Evolutionary conservation across 2,329 filamentous ascomycete genomes (phyloP), one percentile per base, ranked within the genome.

Genomic region (Colletotrichum lini): DNA sequence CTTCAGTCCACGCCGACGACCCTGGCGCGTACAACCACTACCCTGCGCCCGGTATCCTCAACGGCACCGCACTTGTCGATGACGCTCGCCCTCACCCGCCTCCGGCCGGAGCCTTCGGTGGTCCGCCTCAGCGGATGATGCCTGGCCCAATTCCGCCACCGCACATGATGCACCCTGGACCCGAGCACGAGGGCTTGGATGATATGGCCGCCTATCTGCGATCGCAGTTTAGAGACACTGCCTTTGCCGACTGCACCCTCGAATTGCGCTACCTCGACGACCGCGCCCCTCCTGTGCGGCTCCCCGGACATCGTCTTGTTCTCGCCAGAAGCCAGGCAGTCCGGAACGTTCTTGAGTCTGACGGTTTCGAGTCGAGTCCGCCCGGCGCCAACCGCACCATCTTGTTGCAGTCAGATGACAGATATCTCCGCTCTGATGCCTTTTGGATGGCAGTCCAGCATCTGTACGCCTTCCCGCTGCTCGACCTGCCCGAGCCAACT

Each of bases 381-480:
- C 78, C 74, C 65, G 76, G 76, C 6, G 71, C 77, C 18, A 76
- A 79, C 10, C 80, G 82, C 26, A 82, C 79, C 45, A 78, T 89
- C 44, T 77, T 84, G 3, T 78, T 91, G 21, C 82, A 87, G 73
- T 83, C 85, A 5, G 81, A 84, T 63, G 87, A 88, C 77, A 82
- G 84, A 42, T 90, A 87, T 80, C 78, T 90, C 38, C 84, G 85
- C 30, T 83, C 87, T 4, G 87, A 90, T 75, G 82, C 87, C 1
- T 90, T 90, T 77, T 87, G 86, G 79, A 85, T 85, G 77, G 86
- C 87, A 2, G 80, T 88, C n/a, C 88, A 90, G 75, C 83, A 85
- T 54, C 81, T 91, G 5, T 91, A 91, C 73, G 86, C 88, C 40
- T 82, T 84, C 66, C 85, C 87, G 0, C 81, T 90, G 6, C 80